Evolutionary conservation across 768 basidiomycete species (phyloP), one percentile per base, ranked within the genome.

Genomic region (Phylloporus sp.): DNA sequence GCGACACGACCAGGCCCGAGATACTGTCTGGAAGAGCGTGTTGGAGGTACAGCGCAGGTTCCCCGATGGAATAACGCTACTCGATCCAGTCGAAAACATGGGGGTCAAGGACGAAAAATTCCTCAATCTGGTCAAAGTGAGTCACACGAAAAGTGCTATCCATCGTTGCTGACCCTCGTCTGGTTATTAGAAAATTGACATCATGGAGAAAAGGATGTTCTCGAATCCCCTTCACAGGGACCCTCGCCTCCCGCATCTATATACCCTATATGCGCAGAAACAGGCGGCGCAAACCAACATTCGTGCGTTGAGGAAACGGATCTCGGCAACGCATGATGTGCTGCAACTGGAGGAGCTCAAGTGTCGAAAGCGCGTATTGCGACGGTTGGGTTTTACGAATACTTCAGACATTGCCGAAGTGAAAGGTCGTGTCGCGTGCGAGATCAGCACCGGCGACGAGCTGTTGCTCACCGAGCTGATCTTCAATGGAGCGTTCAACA

Each of bases 361-460:
- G 67, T 84, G 82, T 56, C 78, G 96, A 47, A 98, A 98, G 68
- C 89, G 95, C 20, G 94, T 96, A 0, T 76, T 98, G 22, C 80
- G 96, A 28, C 79, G 96, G 27, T 71, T 99, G 6, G 94, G 86
- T 0, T 98, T 98, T 73, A 94, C 92, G 3, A 85, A 79, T 13
- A 64, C 82, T 9, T 79, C 84, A 1, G 95, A 98, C 65, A 96
- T 98, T 48, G 91, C 98, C 18, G 96, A 98, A 63, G 83, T 93
- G 78, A 99, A 99, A 71, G 96, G 96, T 1, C 77, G 96, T 31
- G 95, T 99, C 1, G 96, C 96, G 15, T 99, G 96, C 64, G 96
- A 99, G 69, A 98, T 99, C 68, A 92, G 89, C 62, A 85, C 93
- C 3, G 96, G 96, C 7, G 96, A 99, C 60, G 96, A 99, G 69